Base-by-base conservation (phyloP, 2,329 filamentous ascomycete species). In the Epichloe scottii region DNA sequence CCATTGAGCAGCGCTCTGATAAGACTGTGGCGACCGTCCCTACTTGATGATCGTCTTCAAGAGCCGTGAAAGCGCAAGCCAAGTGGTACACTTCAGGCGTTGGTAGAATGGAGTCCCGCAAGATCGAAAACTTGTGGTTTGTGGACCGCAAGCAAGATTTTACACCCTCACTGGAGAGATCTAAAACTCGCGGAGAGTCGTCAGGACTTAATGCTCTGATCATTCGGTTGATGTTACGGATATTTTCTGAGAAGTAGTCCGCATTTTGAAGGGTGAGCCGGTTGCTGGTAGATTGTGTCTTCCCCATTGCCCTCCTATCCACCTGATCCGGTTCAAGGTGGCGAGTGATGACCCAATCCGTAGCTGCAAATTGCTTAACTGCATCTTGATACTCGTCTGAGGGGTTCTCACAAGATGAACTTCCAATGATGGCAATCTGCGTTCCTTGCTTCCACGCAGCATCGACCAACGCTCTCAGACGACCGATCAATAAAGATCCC, bases 401-500 rank as follows among this genome's bases (percentile, higher is more conserved):
- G 12, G 66, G 74, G 15, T 77, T 72, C 17, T 77, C 71, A 14
- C 73, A 75, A 23, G 82, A 73, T 1, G 85, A 84, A 5, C 87
- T 89, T n/a, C 90, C 93, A 34, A 97, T 68, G 17, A 96, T 75
- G 51, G 90, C 76, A 48, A 95, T 77, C 53, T 78, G 79, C 57
- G 82, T 77, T 4, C 89, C 89, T 39, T 79, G 75, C 50, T 77
- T 75, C 73, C 90, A 85, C 52, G 84, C 76, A 53, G 79, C 77
- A 59, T 90, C 84, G 26, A 95, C 79, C 6, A 85, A 73, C 46
- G 79, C 76, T 49, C 87, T 81, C 12, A 98, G 69, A 53, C 84
- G 81, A 40, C 74, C 71, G 7, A 96, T 69, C 34, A 97, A 77
- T 21, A 78, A 75, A 2, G 78, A 74, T 11, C 89, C 88, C 52